Evolutionary conservation across 495 filamentous ascomycete species (phyloP), one percentile per base, ranked within the genome.

Genomic region (Podospora tetraspora): DNA sequence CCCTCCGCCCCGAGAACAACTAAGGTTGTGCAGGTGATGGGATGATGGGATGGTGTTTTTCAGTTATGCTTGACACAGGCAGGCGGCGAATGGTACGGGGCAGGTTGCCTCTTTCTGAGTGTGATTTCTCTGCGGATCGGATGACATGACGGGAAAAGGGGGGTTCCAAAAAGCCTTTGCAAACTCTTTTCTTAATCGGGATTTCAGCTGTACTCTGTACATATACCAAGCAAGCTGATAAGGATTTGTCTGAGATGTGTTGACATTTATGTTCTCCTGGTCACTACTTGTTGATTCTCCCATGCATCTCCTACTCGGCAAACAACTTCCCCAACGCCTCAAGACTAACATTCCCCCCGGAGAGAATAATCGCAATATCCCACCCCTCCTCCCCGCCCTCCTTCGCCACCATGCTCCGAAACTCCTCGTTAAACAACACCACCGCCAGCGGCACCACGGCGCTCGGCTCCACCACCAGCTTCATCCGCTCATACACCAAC

Each of bases 1-100:
- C 88, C 77, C 91, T 97, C 78, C 91, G 93, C 72, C 93, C 93
- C 73, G 93, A 97, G 86, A 96, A 96, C 87, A 90, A 91, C 82
- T 93, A 92, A 84, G 61, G 27, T 58, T 68, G n/a, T 67, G 66
- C 59, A 25, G 63, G 24, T 66, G 71, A 29, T 43, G 66, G 27
- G 22, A 66, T 61, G 22, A 52, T 52, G 66, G 66, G 66, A 62
- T 67, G 66, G 67, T 64, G 63, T 56, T 61, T 63, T 70, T 70
- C 43, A 52, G 43, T 52, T 52, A 52, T 52, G 43, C 43, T 52
- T 52, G 43, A 52, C 43, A 52, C 43, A 52, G 43, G 43, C 16
- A 52, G 43, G 43, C 43, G 43, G 43, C 43, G 43, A 52, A 52
- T 25, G 61, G 63, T 43, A 66, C 57, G 62, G 13, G 59, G 34